phyloP scores from a whole-genome alignment of 2,329 filamentous ascomycete genomes.

The Penicillium sp. region DNA sequence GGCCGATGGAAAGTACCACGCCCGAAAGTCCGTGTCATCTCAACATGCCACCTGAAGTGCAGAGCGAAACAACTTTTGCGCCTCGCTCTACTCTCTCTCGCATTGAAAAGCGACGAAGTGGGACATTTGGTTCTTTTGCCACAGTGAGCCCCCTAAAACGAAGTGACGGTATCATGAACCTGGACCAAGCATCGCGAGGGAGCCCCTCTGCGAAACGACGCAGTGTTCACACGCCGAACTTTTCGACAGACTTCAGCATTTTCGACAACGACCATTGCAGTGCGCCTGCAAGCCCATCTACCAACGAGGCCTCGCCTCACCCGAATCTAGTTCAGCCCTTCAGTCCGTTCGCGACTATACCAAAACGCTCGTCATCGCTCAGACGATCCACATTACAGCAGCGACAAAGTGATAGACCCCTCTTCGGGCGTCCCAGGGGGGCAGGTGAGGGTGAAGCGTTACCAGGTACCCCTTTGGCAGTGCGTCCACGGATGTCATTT shows the following conservation, averaged over 20 bases:
- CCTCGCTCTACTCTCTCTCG: conserved; percentile 44
- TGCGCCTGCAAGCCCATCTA: conserved; percentile 29
- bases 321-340: conserved; percentile 39
- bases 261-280: conserved; percentile 60
- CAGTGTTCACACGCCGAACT: conserved; percentile 75
- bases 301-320: conserved; percentile 28
- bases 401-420: conserved; percentile 67
- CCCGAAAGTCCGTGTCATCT: conserved; percentile 34
- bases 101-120: conserved; percentile 52
- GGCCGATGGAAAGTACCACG: conserved; percentile 22
- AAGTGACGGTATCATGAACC: conserved; percentile 84
- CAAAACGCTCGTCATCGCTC: conserved; percentile 73
- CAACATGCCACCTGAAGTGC: conserved; percentile 34
- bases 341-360: conserved; percentile 56
- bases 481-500: conserved; percentile 71
- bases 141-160: conserved; percentile 84
- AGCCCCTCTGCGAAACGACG: conserved; percentile 90
- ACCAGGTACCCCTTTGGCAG: conserved; percentile 56
- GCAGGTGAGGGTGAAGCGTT: conserved; percentile 52
- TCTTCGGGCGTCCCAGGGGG: conserved; percentile 49
- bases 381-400: conserved; percentile 87
- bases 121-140: conserved; percentile 51
- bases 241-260: conserved; percentile 68
- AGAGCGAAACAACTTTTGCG: conserved; percentile 26
- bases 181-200: conserved; percentile 74